Base-by-base conservation (phyloP, 169 alveolate genomes). In the Babesia bigemina region DNA sequence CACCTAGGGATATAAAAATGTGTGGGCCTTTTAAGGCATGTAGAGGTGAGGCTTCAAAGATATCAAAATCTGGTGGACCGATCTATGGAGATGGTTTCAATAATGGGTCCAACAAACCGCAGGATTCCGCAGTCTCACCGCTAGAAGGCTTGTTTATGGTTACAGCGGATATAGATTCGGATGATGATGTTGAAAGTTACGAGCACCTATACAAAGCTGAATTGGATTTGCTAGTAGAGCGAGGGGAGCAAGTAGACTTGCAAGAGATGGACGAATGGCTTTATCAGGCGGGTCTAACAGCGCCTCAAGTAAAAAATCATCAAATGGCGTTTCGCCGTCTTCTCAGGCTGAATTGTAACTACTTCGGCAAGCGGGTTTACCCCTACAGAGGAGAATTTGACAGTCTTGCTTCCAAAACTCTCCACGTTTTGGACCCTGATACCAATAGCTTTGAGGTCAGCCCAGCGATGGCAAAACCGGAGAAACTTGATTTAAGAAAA, bases 21-120 rank as follows among this genome's bases (percentile, higher is more conserved):
- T 71, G 81, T 28, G 29, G 81, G 29, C 72, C 81, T 8, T 71
- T 71, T 44, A 67, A 67, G 57, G 76, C 76, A 36, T 67, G 76
- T 42, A 19, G 76, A 17, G 76, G 76, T 33, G 63, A 47, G n/a
- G 48, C 24, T 7, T 26, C 73, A 8, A 58, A 71, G 44, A 42
- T 28, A 16, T 16, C 47, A 12, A 58, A 71, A 47, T 33, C 57
- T 4, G 72, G 63, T 21, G 76, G 65, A 4, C 67, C 76, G 28
- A 45, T 48, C 4, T 44, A 67, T 17, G 58, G 55, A n/a, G 57
- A 28, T 53, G 45, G 28, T 48, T 48, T 21, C 1, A 36, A 61
- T 22, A 7, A 24, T 6, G 39, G 12, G 12, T n/a, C 56, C 21
- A 10, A 12, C 24, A 62, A 26, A 33, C 4, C 33, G 33, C 7